A percentile compares a stretch with the other conserved stretches of the same genome.
Evolutionary conservation across 176 grass and related monocot genomes (phyloP).

Genomic region (Carex cristatella): DNA sequence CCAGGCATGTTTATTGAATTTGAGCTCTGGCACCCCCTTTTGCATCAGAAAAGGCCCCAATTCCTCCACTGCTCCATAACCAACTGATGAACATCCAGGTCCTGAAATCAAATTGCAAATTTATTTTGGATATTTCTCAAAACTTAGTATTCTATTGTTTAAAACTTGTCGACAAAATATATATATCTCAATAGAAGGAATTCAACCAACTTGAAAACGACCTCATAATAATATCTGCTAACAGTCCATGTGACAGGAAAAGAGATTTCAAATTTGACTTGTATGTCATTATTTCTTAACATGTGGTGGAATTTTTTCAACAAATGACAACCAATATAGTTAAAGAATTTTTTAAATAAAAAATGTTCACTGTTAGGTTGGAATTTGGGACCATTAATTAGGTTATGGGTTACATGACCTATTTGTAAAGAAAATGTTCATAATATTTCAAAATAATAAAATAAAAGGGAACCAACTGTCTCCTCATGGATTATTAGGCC

Average conservation of each 20-base stretch:
- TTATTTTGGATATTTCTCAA: background rate
- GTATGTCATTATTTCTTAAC: background rate
- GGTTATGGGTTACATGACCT: background rate
- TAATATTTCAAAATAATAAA: background rate
- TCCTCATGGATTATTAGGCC: background rate
- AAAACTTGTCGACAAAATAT: background rate
- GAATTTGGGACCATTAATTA: background rate
- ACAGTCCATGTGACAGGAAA: constrained; percentile 6
- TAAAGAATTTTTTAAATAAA: background rate
- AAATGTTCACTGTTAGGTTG: background rate
- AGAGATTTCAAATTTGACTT: background rate
- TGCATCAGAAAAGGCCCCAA: constrained; percentile 90
- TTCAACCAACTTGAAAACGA: background rate
- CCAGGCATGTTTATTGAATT: constrained; percentile 70
- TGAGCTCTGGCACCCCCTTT: constrained; percentile 76
- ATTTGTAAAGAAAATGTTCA: background rate
- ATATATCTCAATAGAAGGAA: background rate
- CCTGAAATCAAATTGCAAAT: constrained; percentile 44
- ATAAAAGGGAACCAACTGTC: background rate
- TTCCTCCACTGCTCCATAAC: constrained; percentile 79
- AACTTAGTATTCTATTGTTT: background rate
- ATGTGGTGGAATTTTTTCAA: background rate
- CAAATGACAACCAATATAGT: background rate
- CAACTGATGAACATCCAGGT: constrained; percentile 89
- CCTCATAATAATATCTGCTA: constrained; percentile 9